Conservation (phyloP, 2,329 filamentous ascomycete genomes). For the Aspergillus sp. region DNA sequence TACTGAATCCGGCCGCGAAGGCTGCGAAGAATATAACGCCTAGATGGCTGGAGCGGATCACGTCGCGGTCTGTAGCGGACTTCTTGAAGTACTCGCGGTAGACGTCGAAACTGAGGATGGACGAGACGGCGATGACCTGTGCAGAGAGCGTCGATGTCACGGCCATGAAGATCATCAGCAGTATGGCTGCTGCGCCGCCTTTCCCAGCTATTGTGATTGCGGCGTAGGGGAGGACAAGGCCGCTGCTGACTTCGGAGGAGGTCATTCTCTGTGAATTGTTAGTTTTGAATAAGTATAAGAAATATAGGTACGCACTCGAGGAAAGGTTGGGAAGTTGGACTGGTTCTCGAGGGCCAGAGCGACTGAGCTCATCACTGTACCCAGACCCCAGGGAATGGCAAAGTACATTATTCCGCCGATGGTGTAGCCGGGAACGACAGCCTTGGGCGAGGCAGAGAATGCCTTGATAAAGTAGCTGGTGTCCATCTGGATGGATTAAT, state of each 20-base stretch:
- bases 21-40: conserved; percentile 55
- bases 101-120: not conserved
- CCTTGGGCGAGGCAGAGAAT: conserved; percentile 49
- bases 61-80: not conserved
- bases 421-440: conserved; percentile 54
- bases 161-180: not conserved
- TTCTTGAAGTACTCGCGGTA: not conserved
- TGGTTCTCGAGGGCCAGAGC: conserved; percentile 51
- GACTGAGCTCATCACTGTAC: conserved; percentile 52
- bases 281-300: not conserved
- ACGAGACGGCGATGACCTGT: not conserved
- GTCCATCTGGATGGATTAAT: conserved; percentile 42
- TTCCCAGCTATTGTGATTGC: conserved; percentile 31
- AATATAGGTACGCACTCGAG: conserved; percentile 32
- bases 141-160: not conserved
- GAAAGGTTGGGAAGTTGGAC: conserved; percentile 56
- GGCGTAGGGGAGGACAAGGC: conserved; percentile 41
- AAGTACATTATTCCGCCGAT: conserved; percentile 57
- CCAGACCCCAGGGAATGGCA: conserved; percentile 53
- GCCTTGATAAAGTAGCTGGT: conserved; percentile 57
- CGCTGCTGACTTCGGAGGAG: conserved; percentile 35
- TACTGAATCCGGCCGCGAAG: conserved; percentile 54
- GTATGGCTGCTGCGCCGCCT: not conserved
- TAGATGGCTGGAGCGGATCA: conserved; percentile 43
- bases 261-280: conserved; percentile 34